Evolutionary conservation across 768 basidiomycete species (phyloP), one percentile per base, ranked within the genome.

Genomic region (Termitomyces sp.): DNA sequence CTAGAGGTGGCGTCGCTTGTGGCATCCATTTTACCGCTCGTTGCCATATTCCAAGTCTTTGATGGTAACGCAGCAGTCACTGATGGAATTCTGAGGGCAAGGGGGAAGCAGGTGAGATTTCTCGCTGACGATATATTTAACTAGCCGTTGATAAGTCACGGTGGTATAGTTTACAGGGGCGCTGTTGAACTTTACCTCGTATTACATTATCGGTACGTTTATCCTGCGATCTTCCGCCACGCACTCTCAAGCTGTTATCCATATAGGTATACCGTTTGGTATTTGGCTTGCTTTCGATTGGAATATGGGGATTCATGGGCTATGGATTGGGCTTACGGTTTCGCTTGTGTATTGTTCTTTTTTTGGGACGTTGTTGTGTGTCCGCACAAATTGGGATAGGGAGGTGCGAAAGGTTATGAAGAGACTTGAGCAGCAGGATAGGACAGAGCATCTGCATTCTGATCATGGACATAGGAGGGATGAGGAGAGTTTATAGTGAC

Each of bases 301-400:
- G 12, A 69, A 75, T 38, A 77, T 82, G 69, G 83, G 76, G 0
- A 75, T 97, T 13, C 73, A 77, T 20, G 94, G 94, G 0, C 79
- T 97, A 16, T 97, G 94, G 94, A 77, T 88, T 42, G 94, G 94
- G 14, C 73, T 95, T 40, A 90, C 89, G 0, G 66, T 81, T 5
- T 84, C 88, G 1, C 74, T 92, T 51, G 70, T 84, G 14, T 85
- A 86, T 70, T 75, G 77, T 46, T 73, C 84, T 0, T 68, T 77
- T 8, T 67, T 83, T 16, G 86, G 87, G 3, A 76, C 82, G 1
- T 76, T 73, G 66, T 63, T 85, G 1, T 81, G 77, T 50, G 36
- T 90, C 16, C 66, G 71, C 22, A 82, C 88, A 4, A 78, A 93
- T 68, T 93, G 91, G 91, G 67, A 82, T 8, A 69, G 69, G 47